Evolutionary conservation across 176 grass and related monocot genomes (phyloP).

Genomic region (Tillandsia fasciculata): DNA sequence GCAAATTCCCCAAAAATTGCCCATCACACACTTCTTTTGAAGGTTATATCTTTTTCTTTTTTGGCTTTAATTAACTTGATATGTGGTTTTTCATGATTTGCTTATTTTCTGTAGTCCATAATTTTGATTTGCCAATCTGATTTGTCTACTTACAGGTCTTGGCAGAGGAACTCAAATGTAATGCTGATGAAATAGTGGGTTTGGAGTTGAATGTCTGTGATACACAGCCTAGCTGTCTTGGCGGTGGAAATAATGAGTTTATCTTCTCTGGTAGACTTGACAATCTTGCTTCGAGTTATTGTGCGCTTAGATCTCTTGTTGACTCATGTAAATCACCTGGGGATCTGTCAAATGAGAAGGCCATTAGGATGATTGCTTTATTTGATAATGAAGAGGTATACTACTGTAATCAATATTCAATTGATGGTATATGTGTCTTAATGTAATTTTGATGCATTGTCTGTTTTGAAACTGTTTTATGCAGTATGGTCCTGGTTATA

Average conservation of each 20-base stretch:
- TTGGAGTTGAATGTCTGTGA: slow-evolving; percentile 96
- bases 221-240: slow-evolving; percentile 86
- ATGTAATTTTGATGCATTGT: too few species aligned
- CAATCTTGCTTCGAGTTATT: slow-evolving; percentile 95
- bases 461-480: too few species aligned
- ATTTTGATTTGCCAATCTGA: background rate
- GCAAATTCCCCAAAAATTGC: slow-evolving; percentile 42
- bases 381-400: slow-evolving; percentile 98
- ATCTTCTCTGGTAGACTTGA: slow-evolving; percentile 95
- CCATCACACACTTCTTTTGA: slow-evolving; percentile 75
- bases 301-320: slow-evolving; percentile 76
- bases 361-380: slow-evolving; percentile 87
- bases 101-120: background rate
- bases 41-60: slow-evolving; percentile 31
- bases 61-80: background rate
- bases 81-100: background rate
- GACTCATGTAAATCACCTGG: slow-evolving; percentile 47
- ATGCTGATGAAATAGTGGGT: slow-evolving; percentile 65
- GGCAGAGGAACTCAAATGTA: slow-evolving; percentile 71
- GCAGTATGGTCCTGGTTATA: too few species aligned
- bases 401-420: background rate
- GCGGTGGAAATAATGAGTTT: slow-evolving; percentile 77
- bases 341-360: slow-evolving; percentile 56
- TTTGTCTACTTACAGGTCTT: slow-evolving; percentile 38
- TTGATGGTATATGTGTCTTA: background rate